These are phyloP conservation scores for Amanita rimosa DNA, from an alignment of 768 basidiomycete species.

Conservation along the genomic window DNA sequence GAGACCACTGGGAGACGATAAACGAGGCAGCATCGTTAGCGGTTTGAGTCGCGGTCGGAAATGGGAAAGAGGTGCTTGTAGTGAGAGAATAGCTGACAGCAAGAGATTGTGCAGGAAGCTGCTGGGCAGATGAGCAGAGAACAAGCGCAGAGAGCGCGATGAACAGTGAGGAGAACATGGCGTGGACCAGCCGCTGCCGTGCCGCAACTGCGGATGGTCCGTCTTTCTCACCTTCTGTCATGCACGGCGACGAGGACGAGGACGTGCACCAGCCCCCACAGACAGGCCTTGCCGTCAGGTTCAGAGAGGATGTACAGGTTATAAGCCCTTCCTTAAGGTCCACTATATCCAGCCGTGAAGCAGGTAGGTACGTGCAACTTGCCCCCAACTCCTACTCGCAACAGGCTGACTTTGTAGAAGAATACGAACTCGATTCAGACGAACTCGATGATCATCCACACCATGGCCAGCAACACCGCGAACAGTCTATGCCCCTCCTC, in stretches of 20 bases:
- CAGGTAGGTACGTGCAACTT: constrained; percentile 48
- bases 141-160: constrained; percentile 4
- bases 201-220: not conserved
- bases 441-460: constrained; percentile 51
- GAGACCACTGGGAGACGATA: constrained; percentile 46
- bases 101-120: constrained; percentile 22
- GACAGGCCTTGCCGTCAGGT: constrained; percentile 40
- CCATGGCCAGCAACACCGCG: constrained; percentile 23
- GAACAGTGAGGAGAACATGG: constrained; percentile 1
- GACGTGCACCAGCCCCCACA: constrained; percentile 16
- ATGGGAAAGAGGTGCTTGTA: constrained; percentile 52
- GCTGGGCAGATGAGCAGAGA: constrained; percentile 14
- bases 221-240: not conserved
- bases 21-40: constrained; percentile 36
- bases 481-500: constrained; percentile 65
- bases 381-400: not conserved
- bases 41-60: constrained; percentile 50
- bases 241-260: constrained; percentile 19
- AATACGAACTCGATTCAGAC: constrained; percentile 78
- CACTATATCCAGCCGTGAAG: constrained; percentile 66
- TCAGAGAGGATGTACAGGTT: constrained; percentile 59
- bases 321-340: constrained; percentile 63
- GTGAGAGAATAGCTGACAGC: constrained; percentile 43
- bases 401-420: constrained; percentile 23
- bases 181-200: constrained; percentile 8